A percentile compares a stretch with the other conserved stretches of the same genome.
phyloP scores from a whole-genome alignment of 2,329 filamentous ascomycete genomes.

The Xylariaceae sp. region DNA sequence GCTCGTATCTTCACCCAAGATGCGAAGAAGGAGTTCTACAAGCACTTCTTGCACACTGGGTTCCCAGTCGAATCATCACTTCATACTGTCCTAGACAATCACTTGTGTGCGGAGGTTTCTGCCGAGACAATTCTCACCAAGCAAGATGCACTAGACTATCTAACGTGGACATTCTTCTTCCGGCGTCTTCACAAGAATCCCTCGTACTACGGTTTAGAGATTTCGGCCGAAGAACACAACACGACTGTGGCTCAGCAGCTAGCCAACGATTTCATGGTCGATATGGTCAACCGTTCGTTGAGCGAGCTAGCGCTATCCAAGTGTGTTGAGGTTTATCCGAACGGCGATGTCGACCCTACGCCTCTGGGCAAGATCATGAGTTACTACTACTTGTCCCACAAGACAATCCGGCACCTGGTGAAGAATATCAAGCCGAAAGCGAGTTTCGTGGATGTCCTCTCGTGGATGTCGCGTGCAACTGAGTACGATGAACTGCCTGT shows the following conservation, averaged over 20 bases:
- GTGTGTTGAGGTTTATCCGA: conserved; percentile 76
- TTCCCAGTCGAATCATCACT: conserved; percentile 96
- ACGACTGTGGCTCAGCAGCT: conserved; percentile 76
- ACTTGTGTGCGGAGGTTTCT: conserved; percentile 90
- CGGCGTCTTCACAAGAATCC: conserved; percentile 95
- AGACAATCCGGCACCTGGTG: conserved; percentile 82
- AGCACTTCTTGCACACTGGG: conserved; percentile 96
- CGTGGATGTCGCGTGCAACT: conserved; percentile 88
- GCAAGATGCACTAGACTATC: conserved; percentile 93
- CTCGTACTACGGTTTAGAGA: conserved; percentile 93
- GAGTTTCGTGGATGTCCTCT: conserved; percentile 73
- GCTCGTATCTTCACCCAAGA: conserved; percentile 97
- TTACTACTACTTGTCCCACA: conserved; percentile 97
- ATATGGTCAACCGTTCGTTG: conserved; percentile 83
- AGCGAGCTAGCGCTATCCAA: conserved; percentile 75
- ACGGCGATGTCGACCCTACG: conserved; percentile 84
- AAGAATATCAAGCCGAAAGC: conserved; percentile 69
- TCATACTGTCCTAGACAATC: conserved; percentile 94
- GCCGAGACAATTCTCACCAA: conserved; percentile 89
- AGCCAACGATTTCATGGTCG: conserved; percentile 92
- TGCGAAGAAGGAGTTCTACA: conserved; percentile 97
- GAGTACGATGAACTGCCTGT: conserved; percentile 98
- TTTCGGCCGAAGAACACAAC: conserved; percentile 87
- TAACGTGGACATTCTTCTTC: conserved; percentile 99
- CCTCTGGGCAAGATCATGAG: conserved; percentile 97